phyloP scores from a whole-genome alignment of 176 grass and related monocot genomes.

The Pharus latifolius region DNA sequence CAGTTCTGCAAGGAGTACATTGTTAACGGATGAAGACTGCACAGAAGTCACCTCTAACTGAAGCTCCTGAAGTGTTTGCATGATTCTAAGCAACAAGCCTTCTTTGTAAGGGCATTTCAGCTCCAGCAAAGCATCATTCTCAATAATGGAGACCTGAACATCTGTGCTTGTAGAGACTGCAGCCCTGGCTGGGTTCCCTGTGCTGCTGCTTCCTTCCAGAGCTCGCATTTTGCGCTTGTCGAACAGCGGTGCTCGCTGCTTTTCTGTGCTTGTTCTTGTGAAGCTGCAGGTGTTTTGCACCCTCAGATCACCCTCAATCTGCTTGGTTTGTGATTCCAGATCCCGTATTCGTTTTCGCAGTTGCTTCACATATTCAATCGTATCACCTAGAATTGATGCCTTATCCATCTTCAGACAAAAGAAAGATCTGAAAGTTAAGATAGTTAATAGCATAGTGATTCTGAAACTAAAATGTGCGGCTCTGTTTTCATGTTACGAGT shows the following conservation, averaged over 20 bases:
- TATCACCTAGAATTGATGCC: slow-evolving; percentile 68
- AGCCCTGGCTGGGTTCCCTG: not conserved
- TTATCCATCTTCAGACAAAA: slow-evolving; percentile 60
- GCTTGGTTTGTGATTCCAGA: slow-evolving; percentile 40
- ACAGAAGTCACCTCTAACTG: slow-evolving; percentile 43
- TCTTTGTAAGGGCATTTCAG: slow-evolving; percentile 45
- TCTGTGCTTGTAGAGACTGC: not conserved
- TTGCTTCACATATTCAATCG: slow-evolving; percentile 94
- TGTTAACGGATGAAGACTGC: slow-evolving; percentile 34
- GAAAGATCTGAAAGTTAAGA: too few relatives aligned
- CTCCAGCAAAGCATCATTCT: slow-evolving; percentile 56
- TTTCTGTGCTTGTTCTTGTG: not conserved
- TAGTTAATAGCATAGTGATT: too few relatives aligned
- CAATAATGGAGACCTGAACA: slow-evolving; percentile 73
- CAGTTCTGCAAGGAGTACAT: slow-evolving; percentile 36
- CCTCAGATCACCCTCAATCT: slow-evolving; percentile 9
- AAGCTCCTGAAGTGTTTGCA: slow-evolving; percentile 57
- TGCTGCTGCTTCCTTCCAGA: slow-evolving; percentile 8
- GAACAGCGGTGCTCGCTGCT: not conserved
- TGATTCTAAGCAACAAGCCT: slow-evolving; percentile 49
- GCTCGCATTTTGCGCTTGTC: slow-evolving; percentile 15
- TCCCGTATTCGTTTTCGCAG: slow-evolving; percentile 55
- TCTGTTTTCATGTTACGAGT: too few relatives aligned
- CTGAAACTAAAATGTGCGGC: too few relatives aligned
- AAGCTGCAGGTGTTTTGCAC: not conserved